Evolutionary conservation across 2,329 filamentous ascomycete genomes (phyloP), one percentile per base, ranked within the genome.

Genomic region (Monilinia vaccinii-corymbosi): DNA sequence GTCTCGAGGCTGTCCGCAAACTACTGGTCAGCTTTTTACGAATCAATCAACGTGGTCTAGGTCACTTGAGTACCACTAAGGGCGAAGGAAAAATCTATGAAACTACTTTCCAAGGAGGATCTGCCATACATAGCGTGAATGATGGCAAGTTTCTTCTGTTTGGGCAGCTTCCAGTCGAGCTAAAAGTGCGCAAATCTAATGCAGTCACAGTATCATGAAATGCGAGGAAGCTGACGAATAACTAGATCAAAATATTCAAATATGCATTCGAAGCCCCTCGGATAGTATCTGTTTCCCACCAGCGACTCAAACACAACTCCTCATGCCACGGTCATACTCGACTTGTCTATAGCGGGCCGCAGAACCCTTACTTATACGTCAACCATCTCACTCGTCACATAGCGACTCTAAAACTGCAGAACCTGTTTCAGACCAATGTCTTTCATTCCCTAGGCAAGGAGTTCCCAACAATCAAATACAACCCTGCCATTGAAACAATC

Each of bases 41-140:
- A 18, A 1, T 18, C 2, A 6, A 6, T 2, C 18, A n/a, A 11
- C 10, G 7, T 0, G 4, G 5, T 28, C 2, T 10, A 2, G 21
- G 36, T 3, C 9, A 14, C 6, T 10, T 34, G 13, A 3, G 16
- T 3, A 50, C n/a, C n/a, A 25, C 25, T 6, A 28, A 28, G 3
- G 25, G 21, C 14, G n/a, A 49, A 25, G 4, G 25, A 10, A 51
- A 18, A 3, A 10, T 8, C 16, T 38, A 23, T 23, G 7, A 13
- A 14, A 4, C 23, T 36, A 11, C 21, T 38, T 4, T 38, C 4
- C 21, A 8, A 38, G 21, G 14, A 38, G 2, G 6, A 18, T 13
- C 8, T 3, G 3, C n/a, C 14, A 38, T 8, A 6, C 8, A 18
- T 2, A 11, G 25, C 10, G 16, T 21, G 1, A 25, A 18, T 6